phyloP scores from a whole-genome alignment of 2,329 filamentous ascomycete genomes.

The Fragosphaeria purpurea region DNA sequence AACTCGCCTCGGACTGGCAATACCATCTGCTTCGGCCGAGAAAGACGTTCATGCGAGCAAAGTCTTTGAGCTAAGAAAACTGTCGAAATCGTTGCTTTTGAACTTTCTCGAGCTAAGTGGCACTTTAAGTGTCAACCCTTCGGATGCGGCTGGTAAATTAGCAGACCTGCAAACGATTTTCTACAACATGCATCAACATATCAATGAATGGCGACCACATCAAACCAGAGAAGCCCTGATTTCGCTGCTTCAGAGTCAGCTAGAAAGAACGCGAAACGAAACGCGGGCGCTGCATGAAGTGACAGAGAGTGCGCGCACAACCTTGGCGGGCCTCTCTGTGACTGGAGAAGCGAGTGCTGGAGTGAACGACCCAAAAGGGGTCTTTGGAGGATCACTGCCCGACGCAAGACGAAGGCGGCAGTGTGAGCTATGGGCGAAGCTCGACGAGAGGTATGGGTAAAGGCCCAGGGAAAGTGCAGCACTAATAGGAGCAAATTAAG shows the following conservation, averaged over 20 bases:
- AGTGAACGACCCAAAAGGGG: constrained; percentile 9
- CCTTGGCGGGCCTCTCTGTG: constrained; percentile 59
- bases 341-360: constrained; percentile 26
- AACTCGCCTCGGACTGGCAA: constrained; percentile 51
- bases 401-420: neutral
- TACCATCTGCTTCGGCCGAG: constrained; percentile 23
- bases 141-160: constrained; percentile 58
- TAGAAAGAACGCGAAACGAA: constrained; percentile 63
- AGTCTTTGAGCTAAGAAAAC: constrained; percentile 59
- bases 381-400: neutral
- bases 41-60: constrained; percentile 47
- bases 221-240: constrained; percentile 86
- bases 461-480: constrained; percentile 9
- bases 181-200: constrained; percentile 83
- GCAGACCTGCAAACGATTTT: constrained; percentile 71
- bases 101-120: constrained; percentile 83
- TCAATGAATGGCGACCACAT: constrained; percentile 91
- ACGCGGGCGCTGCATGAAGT: constrained; percentile 58
- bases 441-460: constrained; percentile 34
- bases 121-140: constrained; percentile 55
- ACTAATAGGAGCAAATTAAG: too few species aligned
- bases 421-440: constrained; percentile 29
- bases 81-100: constrained; percentile 75
- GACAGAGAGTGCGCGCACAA: constrained; percentile 60
- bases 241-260: constrained; percentile 73